Evolutionary conservation across 2,329 filamentous ascomycete species (phyloP).

Genomic region (Alternaria rosae): DNA sequence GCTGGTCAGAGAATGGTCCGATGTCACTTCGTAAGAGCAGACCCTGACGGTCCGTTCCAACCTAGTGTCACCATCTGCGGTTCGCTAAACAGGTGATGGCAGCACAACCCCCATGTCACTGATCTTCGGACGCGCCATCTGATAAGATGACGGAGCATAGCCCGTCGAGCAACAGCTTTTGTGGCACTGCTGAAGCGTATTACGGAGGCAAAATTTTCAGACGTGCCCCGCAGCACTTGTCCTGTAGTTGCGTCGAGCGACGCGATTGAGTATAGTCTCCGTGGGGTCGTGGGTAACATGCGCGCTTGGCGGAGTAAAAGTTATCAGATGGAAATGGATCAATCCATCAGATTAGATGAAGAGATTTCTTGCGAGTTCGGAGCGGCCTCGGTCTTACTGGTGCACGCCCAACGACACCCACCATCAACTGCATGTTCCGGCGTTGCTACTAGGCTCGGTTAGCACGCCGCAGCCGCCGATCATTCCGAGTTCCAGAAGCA

Average conservation of each 20-base stretch:
- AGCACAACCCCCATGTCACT: slow-evolving; percentile 10
- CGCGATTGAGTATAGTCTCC: slow-evolving; percentile 13
- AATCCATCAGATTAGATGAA: slow-evolving; percentile 21
- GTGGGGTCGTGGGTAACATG: slow-evolving; percentile 28
- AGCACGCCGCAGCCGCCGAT: slow-evolving; percentile 27
- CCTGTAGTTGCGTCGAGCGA: slow-evolving; percentile 13
- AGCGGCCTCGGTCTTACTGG: slow-evolving; percentile 22
- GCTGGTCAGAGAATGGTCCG: slow-evolving; percentile 41
- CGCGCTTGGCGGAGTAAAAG: slow-evolving; percentile 21
- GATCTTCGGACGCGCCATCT: slow-evolving; percentile 38
- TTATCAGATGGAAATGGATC: slow-evolving; percentile 41
- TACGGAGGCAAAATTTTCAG: slow-evolving; percentile 38
- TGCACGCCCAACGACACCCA: slow-evolving; percentile 13
- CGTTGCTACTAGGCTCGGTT: slow-evolving; percentile 29
- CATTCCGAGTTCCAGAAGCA: slow-evolving; percentile 14
- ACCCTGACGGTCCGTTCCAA: slow-evolving; percentile 30
- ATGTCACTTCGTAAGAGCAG: slow-evolving; percentile 27
- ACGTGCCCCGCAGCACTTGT: slow-evolving; percentile 36
- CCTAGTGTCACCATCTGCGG: slow-evolving; percentile 24
- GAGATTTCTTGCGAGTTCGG: slow-evolving; percentile 27
- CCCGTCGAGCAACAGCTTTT: slow-evolving; percentile 18
- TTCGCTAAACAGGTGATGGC: slow-evolving; percentile 18
- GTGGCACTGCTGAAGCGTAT: slow-evolving; percentile 37
- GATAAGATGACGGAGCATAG: slow-evolving; percentile 36
- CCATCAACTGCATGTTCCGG: slow-evolving; percentile 29